Percentiles rank a stretch among this genome's conserved stretches.
Evolutionary conservation across 1,284 basidiomycete species (phyloP).

Genomic region (Lentinula novae-zelandiae): DNA sequence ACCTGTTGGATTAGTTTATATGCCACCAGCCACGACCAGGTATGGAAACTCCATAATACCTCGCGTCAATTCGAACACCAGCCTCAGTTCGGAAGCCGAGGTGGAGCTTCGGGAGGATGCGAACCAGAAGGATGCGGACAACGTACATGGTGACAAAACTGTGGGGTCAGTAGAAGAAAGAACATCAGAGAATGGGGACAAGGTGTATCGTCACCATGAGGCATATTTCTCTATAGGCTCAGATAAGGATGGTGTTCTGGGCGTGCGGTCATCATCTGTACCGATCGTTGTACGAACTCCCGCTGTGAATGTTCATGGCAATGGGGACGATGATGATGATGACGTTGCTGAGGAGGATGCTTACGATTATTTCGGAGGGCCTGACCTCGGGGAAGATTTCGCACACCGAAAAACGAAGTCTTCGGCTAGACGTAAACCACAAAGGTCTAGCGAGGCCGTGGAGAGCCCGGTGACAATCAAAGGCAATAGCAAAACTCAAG

Average conservation of each 20-base stretch:
- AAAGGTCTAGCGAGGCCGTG: neutral
- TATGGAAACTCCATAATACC: constrained; percentile 29
- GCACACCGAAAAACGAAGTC: constrained; percentile 6
- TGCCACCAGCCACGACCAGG: constrained; percentile 53
- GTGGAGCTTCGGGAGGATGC: constrained; percentile 10
- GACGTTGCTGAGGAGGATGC: constrained; percentile 37
- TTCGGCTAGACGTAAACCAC: constrained; percentile 12
- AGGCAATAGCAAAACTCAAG: neutral
- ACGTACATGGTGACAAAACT: neutral
- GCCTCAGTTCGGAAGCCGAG: constrained; percentile 27
- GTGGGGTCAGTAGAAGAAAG: constrained; percentile 2
- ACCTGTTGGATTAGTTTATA: constrained; percentile 69
- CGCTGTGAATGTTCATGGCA: constrained; percentile 2
- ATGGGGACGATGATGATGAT: neutral
- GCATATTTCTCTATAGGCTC: constrained; percentile 17
- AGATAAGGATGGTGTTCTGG: neutral
- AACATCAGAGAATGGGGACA: constrained; percentile 17
- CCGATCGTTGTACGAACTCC: constrained; percentile 17
- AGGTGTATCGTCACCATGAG: constrained; percentile 19
- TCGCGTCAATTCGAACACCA: constrained; percentile 17
- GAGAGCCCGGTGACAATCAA: constrained; percentile 13
- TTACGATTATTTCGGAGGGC: constrained; percentile 61
- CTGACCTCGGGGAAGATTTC: constrained; percentile 47
- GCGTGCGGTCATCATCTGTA: constrained; percentile 5
- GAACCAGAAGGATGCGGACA: constrained; percentile 15